Percentiles rank a stretch among this genome's conserved stretches.
These are phyloP conservation scores for Coemansia biformis DNA, from an alignment of 192 early-diverging fungal genomes.

Conservation along the genomic window DNA sequence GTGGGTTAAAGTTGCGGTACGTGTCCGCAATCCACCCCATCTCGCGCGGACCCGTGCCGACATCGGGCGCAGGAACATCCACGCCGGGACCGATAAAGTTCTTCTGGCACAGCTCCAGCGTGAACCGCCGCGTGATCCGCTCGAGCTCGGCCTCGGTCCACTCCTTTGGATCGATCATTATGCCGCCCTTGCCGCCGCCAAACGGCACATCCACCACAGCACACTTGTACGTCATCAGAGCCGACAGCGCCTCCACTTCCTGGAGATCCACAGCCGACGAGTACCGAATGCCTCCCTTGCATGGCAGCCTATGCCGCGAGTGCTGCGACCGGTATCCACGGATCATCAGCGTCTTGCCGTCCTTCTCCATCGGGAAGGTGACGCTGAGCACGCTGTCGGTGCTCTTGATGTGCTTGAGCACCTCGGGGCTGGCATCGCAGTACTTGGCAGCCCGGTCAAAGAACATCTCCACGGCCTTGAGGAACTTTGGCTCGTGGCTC, in stretches of 20 bases:
- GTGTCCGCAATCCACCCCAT: conserved; percentile 88
- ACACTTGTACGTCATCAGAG: conserved; percentile 83
- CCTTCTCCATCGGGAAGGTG: conserved; percentile 71
- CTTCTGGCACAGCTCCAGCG: conserved; percentile 79
- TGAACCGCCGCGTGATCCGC: conserved; percentile 75
- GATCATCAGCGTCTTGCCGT: conserved; percentile 65
- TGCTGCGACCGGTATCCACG: conserved; percentile 77
- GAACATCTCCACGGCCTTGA: conserved; percentile 65
- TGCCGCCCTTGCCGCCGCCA: conserved; percentile 76
- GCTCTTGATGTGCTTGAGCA: conserved; percentile 64
- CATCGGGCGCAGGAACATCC: conserved; percentile 81
- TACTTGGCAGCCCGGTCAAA: conserved; percentile 68
- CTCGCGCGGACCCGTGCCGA: conserved; percentile 71
- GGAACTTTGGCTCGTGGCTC: conserved; percentile 63
- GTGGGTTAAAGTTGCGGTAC: conserved; percentile 74
- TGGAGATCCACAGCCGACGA: conserved; percentile 73
- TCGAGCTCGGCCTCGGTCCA: conserved; percentile 69
- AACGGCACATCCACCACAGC: conserved; percentile 82
- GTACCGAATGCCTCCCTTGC: conserved; percentile 81
- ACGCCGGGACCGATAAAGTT: conserved; percentile 78
- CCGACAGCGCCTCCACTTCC: conserved; percentile 76
- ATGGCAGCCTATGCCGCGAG: conserved; percentile 73
- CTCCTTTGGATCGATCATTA: conserved; percentile 73
- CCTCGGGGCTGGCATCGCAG: conserved; percentile 55
- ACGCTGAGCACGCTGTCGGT: conserved; percentile 68